Evolutionary conservation across 73 alveolate species (phyloP).

Genomic region (Symbiodinium natans): DNA sequence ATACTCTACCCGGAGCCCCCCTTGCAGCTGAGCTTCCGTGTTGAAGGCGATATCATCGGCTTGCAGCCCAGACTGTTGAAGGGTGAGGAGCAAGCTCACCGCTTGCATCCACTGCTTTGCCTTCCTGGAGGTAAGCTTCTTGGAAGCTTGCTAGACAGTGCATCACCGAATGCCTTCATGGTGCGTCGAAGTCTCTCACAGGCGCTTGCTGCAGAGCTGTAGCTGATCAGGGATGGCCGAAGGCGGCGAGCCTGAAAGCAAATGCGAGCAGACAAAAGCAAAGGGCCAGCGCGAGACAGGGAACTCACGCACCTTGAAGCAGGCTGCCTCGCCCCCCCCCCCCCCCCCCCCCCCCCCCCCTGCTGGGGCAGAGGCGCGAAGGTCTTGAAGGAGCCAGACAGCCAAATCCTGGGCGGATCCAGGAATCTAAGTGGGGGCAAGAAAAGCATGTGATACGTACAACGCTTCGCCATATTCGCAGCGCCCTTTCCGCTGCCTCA

Average conservation of each 20-base stretch:
- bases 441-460: too few species aligned
- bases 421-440: too few species aligned
- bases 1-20: too few species aligned
- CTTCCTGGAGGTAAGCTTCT: not conserved
- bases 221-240: not conserved
- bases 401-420: not conserved
- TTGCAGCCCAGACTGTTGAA: not conserved
- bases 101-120: slow-evolving; percentile 1
- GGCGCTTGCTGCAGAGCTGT: slow-evolving; percentile 17
- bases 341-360: too few species aligned
- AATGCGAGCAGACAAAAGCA: not conserved
- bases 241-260: not conserved
- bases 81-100: not conserved
- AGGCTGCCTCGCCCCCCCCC: too few species aligned
- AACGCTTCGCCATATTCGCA: too few species aligned
- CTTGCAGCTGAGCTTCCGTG: not conserved
- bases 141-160: not conserved
- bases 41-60: slow-evolving; percentile 2
- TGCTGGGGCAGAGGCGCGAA: not conserved
- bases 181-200: not conserved
- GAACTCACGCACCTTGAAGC: too few species aligned
- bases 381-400: not conserved
- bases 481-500: too few species aligned
- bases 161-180: not conserved
- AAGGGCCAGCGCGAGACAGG: too few species aligned